A percentile compares a stretch with the other conserved stretches of the same genome.
Conservation (phyloP, 306 rosid genomes). For the Clitoria ternatea region DNA sequence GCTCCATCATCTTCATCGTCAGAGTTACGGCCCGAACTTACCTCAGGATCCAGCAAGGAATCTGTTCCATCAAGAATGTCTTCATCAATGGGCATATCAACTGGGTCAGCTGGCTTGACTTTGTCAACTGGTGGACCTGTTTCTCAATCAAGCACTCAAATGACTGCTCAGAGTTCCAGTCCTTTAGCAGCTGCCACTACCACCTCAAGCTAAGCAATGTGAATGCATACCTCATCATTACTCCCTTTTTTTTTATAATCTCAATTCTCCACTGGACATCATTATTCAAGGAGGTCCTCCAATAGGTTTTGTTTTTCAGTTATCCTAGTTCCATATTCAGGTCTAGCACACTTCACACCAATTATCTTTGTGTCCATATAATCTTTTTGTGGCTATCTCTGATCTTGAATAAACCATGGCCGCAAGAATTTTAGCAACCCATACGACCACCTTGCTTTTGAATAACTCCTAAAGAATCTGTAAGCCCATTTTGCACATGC, state of each 20-base stretch:
- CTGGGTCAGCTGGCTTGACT: slow-evolving; percentile 69
- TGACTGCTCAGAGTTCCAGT: slow-evolving; percentile 55
- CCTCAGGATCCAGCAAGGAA: slow-evolving; percentile 59
- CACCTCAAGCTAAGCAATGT: slow-evolving; percentile 57
- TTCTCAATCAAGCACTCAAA: slow-evolving; percentile 52
- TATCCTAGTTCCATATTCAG: slow-evolving; percentile 46
- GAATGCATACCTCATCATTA: slow-evolving; percentile 47
- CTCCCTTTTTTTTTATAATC: slow-evolving; percentile 50
- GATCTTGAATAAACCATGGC: slow-evolving; percentile 80
- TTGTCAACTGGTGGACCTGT: slow-evolving; percentile 45
- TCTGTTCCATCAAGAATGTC: slow-evolving; percentile 59
- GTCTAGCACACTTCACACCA: slow-evolving; percentile 58
- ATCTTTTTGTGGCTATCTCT: slow-evolving; percentile 60
- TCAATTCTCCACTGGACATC: slow-evolving; percentile 52
- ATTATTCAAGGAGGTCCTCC: slow-evolving; percentile 67
- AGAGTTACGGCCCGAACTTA: slow-evolving; percentile 64
- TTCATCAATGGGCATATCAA: slow-evolving; percentile 60
- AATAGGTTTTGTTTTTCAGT: slow-evolving; percentile 54
- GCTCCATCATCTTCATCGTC: slow-evolving; percentile 76
- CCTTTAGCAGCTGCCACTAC: slow-evolving; percentile 33
- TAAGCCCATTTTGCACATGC: slow-evolving; percentile 46
- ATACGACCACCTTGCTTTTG: slow-evolving; percentile 52
- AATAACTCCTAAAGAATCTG: slow-evolving; percentile 64
- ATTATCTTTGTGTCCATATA: slow-evolving; percentile 64
- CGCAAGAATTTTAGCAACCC: slow-evolving; percentile 59